Base-by-base conservation (phyloP, 169 alveolate genomes). In the Cryptosporidium sp. region DNA sequence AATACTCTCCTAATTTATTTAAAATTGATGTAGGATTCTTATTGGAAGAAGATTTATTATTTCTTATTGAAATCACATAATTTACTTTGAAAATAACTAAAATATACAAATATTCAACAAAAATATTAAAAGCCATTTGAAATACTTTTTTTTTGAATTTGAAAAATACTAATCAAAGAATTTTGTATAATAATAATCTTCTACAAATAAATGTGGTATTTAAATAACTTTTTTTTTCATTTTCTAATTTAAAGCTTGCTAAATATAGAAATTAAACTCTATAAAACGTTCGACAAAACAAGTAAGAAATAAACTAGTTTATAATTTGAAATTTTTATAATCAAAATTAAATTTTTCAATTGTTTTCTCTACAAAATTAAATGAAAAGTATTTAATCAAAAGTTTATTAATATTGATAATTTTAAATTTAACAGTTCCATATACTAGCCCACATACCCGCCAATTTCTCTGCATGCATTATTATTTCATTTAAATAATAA, bases 1-100 rank as follows among this genome's bases (percentile, higher is more conserved):
- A 53, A 26, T 58, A 73, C 23, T 56, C 56, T 33, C 86, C 86
- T 16, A 73, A 45, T 51, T 70, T n/a, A n/a, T 8, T n/a, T 3
- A 39, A 69, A 21, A 56, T 56, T n/a, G 67, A 56, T 23, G 9
- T 12, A 10, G 67, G 67, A 21, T 10, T 56, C 37, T 56, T 21
- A 12, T 21, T 56, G 9, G 29, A n/a, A 16, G 67, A 56, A 56
- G 26, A 8, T 23, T 26, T 56, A 56, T 56, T 56, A 56, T 10
- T 56, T 56, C 67, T 56, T 56, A 56, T 1, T 26, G 67, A 56
- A 21, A 56, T 56, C 18, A 56, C 67, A 56, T 26, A 9, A 56
- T 56, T 56, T 56, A 26, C 67, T n/a, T 56, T 56, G 18, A n/a
- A 21, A 26, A 26, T 26, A 23, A 56, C 67, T 56, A 56, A 23